Evolutionary conservation across 306 rosid species (phyloP), one percentile per base, ranked within the genome.

Genomic region (Alnus rubra): DNA sequence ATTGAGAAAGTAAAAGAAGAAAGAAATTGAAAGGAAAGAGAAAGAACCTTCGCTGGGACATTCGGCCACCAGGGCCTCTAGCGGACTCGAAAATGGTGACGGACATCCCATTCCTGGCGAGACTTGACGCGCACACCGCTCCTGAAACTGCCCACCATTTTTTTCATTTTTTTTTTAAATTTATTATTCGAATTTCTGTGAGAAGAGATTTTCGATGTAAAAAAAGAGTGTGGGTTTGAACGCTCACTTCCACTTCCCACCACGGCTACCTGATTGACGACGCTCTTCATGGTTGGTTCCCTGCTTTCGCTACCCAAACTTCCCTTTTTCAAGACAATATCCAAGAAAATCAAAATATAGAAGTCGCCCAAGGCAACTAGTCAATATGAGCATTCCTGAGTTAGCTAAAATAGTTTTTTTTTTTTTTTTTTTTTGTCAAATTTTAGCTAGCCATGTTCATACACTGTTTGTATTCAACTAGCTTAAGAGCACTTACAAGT

Each of bases 31-130:
- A 63, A 14, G 9, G 55, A 52, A 35, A 58, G 28, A 35, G 58
- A 51, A 77, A 65, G 33, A 59, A 89, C 98, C 97, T 92, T 81
- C 97, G 83, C 12, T 88, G 95, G 5, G 97, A 94, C 97, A 94
- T 91, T 65, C 97, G 92, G 72, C 98, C 97, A 74, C 98, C 97
- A 12, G 97, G 96, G 80, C 97, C 98, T 87, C 98, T 86, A 55
- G 93, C 95, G 5, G 98, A 92, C 37, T 94, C 97, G 86, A 94
- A 88, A 80, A 94, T 76, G 56, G 95, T 91, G 4, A 94, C 97
- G 9, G 90, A 81, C 13, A 91, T 70, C 18, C 97, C 98, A 91
- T 86, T 86, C 78, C 87, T 76, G 39, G 97, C 97, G 51, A 94
- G 94, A 78, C 87, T 82, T 74, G 97, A 91, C 11, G 97, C 97